These are phyloP conservation scores for Suhomyces anneliseae DNA, from an alignment of 1,139 yeast genomes.

Conservation along the genomic window DNA sequence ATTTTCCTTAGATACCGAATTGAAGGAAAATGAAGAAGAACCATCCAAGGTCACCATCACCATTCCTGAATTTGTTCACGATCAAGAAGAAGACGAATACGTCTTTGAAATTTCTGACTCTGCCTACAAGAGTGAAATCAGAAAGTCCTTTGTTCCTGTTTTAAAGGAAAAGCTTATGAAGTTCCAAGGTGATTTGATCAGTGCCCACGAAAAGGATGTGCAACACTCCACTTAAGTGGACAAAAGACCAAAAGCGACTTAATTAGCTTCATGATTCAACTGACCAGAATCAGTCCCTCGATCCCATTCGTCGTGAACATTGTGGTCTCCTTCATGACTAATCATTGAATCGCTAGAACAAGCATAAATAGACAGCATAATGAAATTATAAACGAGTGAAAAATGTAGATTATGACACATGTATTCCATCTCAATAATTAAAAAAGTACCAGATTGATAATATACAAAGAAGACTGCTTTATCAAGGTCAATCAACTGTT, in stretches of 20 bases:
- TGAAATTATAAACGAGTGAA: no score
- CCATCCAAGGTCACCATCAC: slow-evolving; percentile 30
- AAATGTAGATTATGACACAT: no score
- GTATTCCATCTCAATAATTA: no score
- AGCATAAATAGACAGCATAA: no score
- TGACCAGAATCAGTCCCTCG: no score
- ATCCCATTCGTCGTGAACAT: no score
- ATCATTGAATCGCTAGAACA: no score
- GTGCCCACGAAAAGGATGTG: slow-evolving; percentile 59
- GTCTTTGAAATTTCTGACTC: slow-evolving; percentile 48
- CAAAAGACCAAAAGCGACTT: not conserved
- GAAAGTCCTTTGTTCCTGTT: slow-evolving; percentile 50
- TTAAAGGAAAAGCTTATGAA: slow-evolving; percentile 48
- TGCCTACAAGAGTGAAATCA: slow-evolving; percentile 35
- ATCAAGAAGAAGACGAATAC: slow-evolving; percentile 65
- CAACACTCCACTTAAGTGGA: slow-evolving; percentile 37
- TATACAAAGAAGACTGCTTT: no score
- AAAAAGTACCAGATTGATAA: no score
- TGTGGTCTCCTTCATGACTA: no score
- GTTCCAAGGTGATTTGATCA: slow-evolving; percentile 63
- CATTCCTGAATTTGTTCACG: slow-evolving; percentile 73
- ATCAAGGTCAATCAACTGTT: no score
- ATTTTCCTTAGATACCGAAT: slow-evolving; percentile 41
- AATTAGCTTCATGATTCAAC: not conserved
- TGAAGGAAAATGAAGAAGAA: slow-evolving; percentile 22